Base-by-base conservation (phyloP, 352 stramenopile genomes). In the Halophytophthora batemanensis region DNA sequence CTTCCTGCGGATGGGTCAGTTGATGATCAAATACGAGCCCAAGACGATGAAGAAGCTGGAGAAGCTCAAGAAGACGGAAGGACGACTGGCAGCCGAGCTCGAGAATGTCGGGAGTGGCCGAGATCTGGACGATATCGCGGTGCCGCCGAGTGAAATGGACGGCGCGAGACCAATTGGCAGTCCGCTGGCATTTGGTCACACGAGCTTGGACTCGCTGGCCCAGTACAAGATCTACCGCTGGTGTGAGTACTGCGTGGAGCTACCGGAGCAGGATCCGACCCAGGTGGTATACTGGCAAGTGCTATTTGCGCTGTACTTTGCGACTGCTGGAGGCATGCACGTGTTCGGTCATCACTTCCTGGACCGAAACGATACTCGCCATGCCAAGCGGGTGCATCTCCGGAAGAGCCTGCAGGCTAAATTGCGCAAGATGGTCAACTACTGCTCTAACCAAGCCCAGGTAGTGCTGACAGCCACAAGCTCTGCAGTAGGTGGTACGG, bases 11-110 rank as follows among this genome's bases (percentile, higher is more conserved):
- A 76, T 90, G 67, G 82, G 82, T 2, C 60, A 75, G 21, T 31
- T 93, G 0, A 74, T 93, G 65, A 68, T 90, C 7, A 86, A 87
- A 40, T 89, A 74, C 45, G 80, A 90, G 28, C 80, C 82, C 0
- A 85, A 82, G 37, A 75, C 82, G 10, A 90, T 86, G 66, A 85
- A 82, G 29, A 90, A 89, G 45, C 38, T 93, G 25, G 77, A 89
- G 40, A 93, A 90, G 46, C 79, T 89, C 59, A 84, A 77, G 50
- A 84, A 76, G 44, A 72, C 66, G 0, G 66, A 88, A 21, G 71
- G 80, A 3, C 86, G 74, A 48, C 39, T 93, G 19, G 56, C 67
- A 13, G 8, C 65, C 1, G 76, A 81, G 28, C 62, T 93, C 2
- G 48, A 37, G 29, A 51, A 69, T 13, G 33, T 73, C 8, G 46